These are phyloP conservation scores for Entomortierella beljakovae DNA, from an alignment of 192 early-diverging fungal genomes.

Conservation along the genomic window DNA sequence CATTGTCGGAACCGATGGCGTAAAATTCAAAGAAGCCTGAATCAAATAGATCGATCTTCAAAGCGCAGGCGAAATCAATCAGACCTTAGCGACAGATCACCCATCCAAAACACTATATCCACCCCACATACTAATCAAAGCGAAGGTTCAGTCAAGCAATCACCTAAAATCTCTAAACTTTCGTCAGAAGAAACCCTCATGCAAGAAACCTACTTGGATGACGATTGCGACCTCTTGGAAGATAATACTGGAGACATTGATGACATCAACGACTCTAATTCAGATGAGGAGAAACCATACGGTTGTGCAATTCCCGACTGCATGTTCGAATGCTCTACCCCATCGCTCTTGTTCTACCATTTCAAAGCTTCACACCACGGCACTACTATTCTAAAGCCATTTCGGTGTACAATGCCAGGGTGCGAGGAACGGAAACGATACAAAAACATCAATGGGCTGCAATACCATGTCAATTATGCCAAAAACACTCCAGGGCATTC, in stretches of 20 bases:
- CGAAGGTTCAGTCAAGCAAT: neutral
- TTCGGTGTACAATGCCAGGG: slow-evolving; percentile 73
- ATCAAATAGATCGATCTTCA: slow-evolving; percentile 38
- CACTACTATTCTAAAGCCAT: slow-evolving; percentile 71
- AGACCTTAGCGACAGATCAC: neutral
- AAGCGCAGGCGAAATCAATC: slow-evolving; percentile 50
- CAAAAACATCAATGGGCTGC: slow-evolving; percentile 88
- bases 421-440: slow-evolving; percentile 84
- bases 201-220: slow-evolving; percentile 24
- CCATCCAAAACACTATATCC: neutral
- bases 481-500: slow-evolving; percentile 43
- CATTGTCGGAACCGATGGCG: slow-evolving; percentile 87
- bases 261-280: slow-evolving; percentile 16
- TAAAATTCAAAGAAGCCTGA: slow-evolving; percentile 71
- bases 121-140: neutral
- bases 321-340: slow-evolving; percentile 38
- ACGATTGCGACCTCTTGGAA: slow-evolving; percentile 19
- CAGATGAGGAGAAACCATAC: slow-evolving; percentile 48
- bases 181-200: slow-evolving; percentile 11
- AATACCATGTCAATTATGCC: slow-evolving; percentile 82
- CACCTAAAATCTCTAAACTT: neutral
- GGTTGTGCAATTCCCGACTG: slow-evolving; percentile 47
- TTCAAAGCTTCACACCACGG: slow-evolving; percentile 50
- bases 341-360: slow-evolving; percentile 46
- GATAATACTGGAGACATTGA: slow-evolving; percentile 6